phyloP scores from a whole-genome alignment of 1,284 basidiomycete genomes.

The Marasmius sp. region DNA sequence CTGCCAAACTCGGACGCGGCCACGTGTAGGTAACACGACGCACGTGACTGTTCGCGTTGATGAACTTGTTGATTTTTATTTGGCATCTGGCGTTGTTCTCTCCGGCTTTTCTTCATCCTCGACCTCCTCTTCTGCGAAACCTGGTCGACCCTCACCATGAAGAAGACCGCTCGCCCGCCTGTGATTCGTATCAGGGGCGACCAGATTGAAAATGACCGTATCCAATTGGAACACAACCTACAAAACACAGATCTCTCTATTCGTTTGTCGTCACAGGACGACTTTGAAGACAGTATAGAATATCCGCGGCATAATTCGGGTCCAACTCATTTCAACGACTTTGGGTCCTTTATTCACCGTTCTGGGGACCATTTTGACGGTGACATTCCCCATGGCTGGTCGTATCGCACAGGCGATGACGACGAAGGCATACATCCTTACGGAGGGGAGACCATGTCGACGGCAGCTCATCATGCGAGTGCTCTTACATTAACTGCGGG shows the following conservation, averaged over 20 bases:
- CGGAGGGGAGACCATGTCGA: conserved; percentile 70
- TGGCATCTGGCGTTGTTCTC: neutral
- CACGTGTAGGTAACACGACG: neutral
- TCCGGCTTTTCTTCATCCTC: neutral
- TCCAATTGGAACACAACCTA: conserved; percentile 72
- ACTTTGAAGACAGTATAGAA: conserved; percentile 52
- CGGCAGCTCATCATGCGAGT: conserved; percentile 84
- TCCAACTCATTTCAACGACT: conserved; percentile 51
- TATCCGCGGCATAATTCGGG: conserved; percentile 65
- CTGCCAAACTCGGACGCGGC: neutral
- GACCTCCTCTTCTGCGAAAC: neutral
- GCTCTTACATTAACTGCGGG: conserved; percentile 85
- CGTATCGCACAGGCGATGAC: conserved; percentile 62
- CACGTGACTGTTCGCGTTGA: neutral
- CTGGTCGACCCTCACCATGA: neutral
- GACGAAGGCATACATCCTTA: conserved; percentile 66
- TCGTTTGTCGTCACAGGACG: conserved; percentile 51
- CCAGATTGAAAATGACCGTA: conserved; percentile 68
- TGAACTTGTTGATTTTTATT: neutral
- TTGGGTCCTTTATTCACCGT: conserved; percentile 59
- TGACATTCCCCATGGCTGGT: conserved; percentile 60
- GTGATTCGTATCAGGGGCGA: conserved; percentile 55
- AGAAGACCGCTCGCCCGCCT: neutral
- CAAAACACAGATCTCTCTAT: conserved; percentile 70
- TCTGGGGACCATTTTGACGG: conserved; percentile 55